Percentiles rank a stretch among this genome's conserved stretches.
These are phyloP conservation scores for Neospermospora avenae DNA, from an alignment of 2,329 filamentous ascomycete genomes.

Conservation along the genomic window DNA sequence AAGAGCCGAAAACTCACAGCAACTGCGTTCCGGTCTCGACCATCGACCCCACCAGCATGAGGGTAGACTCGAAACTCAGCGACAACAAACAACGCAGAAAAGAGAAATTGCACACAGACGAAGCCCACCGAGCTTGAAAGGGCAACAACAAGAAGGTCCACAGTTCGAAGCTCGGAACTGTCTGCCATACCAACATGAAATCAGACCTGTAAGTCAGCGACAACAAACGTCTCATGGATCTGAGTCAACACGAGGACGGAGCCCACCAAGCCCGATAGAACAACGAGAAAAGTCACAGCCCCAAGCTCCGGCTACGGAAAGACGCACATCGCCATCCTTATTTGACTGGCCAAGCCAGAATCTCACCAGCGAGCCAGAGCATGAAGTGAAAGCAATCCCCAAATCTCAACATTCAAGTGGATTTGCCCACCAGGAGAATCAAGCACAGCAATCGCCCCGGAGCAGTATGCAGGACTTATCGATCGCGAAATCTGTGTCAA, in stretches of 20 bases:
- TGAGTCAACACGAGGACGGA: not conserved
- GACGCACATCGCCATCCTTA: not conserved
- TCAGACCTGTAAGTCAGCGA: not conserved
- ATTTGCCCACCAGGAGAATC: not conserved
- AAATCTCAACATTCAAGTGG: slow-evolving; percentile 7
- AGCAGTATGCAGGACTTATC: not conserved
- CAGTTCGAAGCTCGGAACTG: not conserved
- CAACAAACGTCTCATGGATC: not conserved
- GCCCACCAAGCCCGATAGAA: not conserved
- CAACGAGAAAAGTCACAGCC: not conserved
- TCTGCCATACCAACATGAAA: not conserved
- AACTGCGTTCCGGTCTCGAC: not conserved
- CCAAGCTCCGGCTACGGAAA: not conserved
- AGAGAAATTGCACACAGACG: no score
- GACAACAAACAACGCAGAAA: not conserved
- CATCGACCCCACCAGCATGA: not conserved
- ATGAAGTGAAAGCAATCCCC: not conserved
- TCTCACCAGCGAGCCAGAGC: not conserved
- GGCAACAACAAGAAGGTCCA: not conserved
- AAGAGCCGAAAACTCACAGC: not conserved
- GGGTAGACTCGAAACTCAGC: not conserved
- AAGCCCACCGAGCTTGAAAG: no score
- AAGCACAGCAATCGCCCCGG: slow-evolving; percentile 1
- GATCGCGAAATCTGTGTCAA: not conserved
- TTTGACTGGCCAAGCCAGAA: slow-evolving; percentile 5